Conservation (phyloP, 768 basidiomycete species). For the Serendipita sp. region DNA sequence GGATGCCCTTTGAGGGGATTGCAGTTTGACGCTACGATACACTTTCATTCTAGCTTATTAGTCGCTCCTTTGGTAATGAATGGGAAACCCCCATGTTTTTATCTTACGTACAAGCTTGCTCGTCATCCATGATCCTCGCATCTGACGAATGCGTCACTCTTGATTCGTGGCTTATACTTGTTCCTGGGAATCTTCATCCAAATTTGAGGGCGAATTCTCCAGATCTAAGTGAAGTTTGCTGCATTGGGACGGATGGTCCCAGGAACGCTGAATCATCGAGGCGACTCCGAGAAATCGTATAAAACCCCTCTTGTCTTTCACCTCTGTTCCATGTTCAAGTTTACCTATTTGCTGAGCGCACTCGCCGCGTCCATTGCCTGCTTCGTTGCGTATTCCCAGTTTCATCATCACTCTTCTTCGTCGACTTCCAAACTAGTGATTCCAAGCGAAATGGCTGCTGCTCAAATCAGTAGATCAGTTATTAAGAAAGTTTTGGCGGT, state of each 20-base stretch:
- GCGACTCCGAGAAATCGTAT: neutral
- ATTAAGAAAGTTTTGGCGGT: conserved; percentile 62
- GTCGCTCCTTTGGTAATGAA: no score
- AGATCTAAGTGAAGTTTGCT: neutral
- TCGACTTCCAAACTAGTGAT: neutral
- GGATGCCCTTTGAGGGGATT: conserved; percentile 11
- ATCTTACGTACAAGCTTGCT: no score
- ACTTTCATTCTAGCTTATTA: no score
- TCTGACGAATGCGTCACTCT: neutral
- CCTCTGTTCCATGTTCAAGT: neutral
- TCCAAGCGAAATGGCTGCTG: neutral
- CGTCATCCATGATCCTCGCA: no score
- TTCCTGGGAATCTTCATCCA: no score
- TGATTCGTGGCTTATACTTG: no score
- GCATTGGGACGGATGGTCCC: neutral
- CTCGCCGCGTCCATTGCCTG: neutral
- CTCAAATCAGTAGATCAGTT: conserved; percentile 32
- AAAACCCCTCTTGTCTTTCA: neutral
- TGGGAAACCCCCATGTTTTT: no score
- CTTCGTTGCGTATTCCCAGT: neutral
- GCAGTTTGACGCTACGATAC: no score
- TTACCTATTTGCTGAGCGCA: neutral
- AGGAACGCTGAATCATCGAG: neutral
- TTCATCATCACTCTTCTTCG: no score
- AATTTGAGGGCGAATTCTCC: no score